These are phyloP conservation scores for Sarocladiaceae sp. DNA, from an alignment of 2,329 filamentous ascomycete genomes.

Conservation along the genomic window DNA sequence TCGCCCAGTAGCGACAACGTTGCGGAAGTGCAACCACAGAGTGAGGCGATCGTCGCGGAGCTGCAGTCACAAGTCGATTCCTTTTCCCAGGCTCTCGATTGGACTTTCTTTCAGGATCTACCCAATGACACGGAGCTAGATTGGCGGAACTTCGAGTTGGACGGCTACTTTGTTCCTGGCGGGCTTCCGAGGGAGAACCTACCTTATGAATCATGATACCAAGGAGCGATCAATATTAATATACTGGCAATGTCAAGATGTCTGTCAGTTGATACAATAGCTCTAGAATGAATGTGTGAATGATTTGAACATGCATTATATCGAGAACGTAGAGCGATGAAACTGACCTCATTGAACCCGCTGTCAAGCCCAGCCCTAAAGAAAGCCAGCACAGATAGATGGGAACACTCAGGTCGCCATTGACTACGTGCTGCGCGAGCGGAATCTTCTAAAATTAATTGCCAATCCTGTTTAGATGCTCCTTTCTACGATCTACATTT, in stretches of 20 bases:
- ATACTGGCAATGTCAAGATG: neutral
- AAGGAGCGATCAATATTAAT: neutral
- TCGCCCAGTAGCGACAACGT: conserved; percentile 5
- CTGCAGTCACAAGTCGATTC: conserved; percentile 1
- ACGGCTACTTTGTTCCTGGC: neutral
- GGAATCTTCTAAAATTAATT: too few species aligned
- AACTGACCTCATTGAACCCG: too few species aligned
- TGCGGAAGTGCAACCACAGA: neutral
- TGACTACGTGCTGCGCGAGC: too few species aligned
- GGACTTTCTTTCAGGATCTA: conserved; percentile 2
- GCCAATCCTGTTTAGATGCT: too few species aligned
- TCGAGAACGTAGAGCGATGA: too few species aligned
- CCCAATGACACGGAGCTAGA: neutral
- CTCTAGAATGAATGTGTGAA: too few species aligned
- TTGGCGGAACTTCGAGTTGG: conserved; percentile 1
- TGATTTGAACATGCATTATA: too few species aligned
- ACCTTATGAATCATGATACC: neutral
- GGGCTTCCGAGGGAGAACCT: neutral
- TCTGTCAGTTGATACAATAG: too few species aligned
- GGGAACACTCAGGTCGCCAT: too few species aligned
- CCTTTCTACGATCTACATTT: too few species aligned
- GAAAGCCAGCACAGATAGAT: too few species aligned
- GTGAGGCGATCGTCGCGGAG: neutral
- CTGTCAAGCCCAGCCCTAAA: too few species aligned
- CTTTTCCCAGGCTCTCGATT: conserved; percentile 5